Evolutionary conservation across 2,329 filamentous ascomycete genomes (phyloP).

Genomic region (Fusarium goolgardi): DNA sequence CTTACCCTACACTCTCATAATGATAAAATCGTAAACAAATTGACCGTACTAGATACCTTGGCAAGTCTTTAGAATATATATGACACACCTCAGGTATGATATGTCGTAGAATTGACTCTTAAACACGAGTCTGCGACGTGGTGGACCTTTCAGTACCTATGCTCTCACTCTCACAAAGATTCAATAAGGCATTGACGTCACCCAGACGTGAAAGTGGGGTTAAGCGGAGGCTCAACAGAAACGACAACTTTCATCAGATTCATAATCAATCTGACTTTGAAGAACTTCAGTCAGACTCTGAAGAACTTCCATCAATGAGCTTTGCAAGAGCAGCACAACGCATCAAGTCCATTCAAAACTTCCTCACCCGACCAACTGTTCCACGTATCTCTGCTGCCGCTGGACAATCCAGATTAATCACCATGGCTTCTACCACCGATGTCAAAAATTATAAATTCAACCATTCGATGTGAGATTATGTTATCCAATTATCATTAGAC

Average conservation of each 20-base stretch:
- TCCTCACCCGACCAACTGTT: constrained; percentile 15
- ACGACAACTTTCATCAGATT: constrained; percentile 10
- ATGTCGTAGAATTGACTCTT: not conserved
- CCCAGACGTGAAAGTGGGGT: constrained; percentile 21
- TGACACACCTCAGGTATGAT: fast-evolving
- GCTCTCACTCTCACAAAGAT: not conserved
- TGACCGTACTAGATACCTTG: not conserved
- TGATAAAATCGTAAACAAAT: too few species aligned
- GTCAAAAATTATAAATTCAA: constrained; percentile 83
- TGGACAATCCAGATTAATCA: constrained; percentile 62
- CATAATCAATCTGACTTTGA: not conserved
- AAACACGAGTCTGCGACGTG: not conserved
- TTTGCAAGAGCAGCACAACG: constrained; percentile 42
- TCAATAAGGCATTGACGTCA: constrained; percentile 32
- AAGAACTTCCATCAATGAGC: constrained; percentile 45
- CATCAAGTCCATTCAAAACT: constrained; percentile 43
- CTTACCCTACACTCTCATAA: constrained; percentile 1
- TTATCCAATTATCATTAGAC: not conserved
- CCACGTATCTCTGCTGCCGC: constrained; percentile 4
- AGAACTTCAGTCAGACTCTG: not conserved
- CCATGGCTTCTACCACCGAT: constrained; percentile 81
- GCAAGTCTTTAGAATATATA: not conserved
- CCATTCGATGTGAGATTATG: constrained; percentile 79
- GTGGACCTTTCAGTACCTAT: not conserved
- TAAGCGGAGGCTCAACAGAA: constrained; percentile 19